These are phyloP conservation scores for Omphalotus guepiniiformis DNA, from an alignment of 768 basidiomycete genomes.

Conservation along the genomic window DNA sequence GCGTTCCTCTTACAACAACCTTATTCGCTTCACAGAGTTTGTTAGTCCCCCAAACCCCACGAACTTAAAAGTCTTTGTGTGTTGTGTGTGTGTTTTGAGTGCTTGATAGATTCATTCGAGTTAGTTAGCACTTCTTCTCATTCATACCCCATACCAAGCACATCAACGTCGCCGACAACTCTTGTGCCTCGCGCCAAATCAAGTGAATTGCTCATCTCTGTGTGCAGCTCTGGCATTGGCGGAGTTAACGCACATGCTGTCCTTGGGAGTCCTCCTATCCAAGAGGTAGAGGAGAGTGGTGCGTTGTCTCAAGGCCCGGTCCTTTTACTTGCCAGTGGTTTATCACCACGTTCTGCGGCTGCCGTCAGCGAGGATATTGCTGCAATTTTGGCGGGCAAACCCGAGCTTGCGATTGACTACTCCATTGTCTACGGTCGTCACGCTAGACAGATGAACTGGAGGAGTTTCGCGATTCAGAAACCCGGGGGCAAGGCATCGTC, in stretches of 20 bases:
- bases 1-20: too few species aligned
- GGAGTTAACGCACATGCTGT: conserved; percentile 40
- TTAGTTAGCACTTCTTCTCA: too few species aligned
- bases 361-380: conserved; percentile 9
- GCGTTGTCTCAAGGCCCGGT: conserved; percentile 13
- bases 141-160: too few species aligned
- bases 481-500: conserved; percentile 1
- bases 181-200: too few species aligned
- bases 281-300: too few species aligned
- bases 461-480: conserved; percentile 21
- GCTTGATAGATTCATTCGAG: too few species aligned
- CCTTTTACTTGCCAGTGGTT: conserved; percentile 30
- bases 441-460: conserved; percentile 28
- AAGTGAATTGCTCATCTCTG: conserved; percentile 31
- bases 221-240: conserved; percentile 41
- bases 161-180: too few species aligned
- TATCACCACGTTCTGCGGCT: conserved; percentile 29
- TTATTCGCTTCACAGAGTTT: too few species aligned
- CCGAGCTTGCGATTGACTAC: neutral
- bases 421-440: conserved; percentile 22
- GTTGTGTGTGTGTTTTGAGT: too few species aligned
- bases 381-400: neutral
- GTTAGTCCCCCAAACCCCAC: too few species aligned
- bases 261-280: conserved; percentile 33
- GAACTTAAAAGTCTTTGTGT: too few species aligned